Conservation (phyloP, 805 yeast genomes). For the Starmerella kuoi region DNA sequence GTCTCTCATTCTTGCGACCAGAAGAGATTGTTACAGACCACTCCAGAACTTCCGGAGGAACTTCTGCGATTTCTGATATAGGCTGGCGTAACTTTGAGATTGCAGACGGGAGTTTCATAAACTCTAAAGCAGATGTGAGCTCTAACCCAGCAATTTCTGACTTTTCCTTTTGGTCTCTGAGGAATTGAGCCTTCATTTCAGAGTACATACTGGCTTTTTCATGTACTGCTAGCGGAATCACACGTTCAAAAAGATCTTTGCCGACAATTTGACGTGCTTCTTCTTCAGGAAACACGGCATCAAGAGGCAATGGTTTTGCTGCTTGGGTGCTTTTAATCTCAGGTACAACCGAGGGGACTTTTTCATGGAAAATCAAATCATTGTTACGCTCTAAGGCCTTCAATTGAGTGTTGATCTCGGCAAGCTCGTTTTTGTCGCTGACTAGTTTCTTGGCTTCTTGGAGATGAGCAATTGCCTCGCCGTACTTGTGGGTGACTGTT, state of each 20-base stretch:
- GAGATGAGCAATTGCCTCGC: conserved; percentile 62
- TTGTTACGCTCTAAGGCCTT: conserved; percentile 57
- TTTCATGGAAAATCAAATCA: conserved; percentile 76
- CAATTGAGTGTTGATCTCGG: conserved; percentile 23
- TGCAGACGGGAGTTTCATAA: conserved; percentile 50
- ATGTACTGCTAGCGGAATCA: conserved; percentile 76
- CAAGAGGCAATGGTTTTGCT: conserved; percentile 44
- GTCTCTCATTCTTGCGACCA: not conserved
- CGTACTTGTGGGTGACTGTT: conserved; percentile 49
- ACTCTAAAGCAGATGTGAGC: conserved; percentile 65
- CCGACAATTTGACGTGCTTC: conserved; percentile 34
- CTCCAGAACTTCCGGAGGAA: conserved; percentile 33
- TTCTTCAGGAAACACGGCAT: conserved; percentile 31
- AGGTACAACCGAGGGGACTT: conserved; percentile 54
- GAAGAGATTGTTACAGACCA: conserved; percentile 28
- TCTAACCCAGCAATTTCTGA: conserved; percentile 72
- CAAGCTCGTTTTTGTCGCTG: conserved; percentile 17
- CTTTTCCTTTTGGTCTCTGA: conserved; percentile 62
- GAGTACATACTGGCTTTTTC: conserved; percentile 79
- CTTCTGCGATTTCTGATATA: conserved; percentile 11
- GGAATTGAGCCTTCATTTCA: conserved; percentile 69
- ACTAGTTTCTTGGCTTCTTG: conserved; percentile 33
- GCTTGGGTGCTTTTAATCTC: conserved; percentile 60
- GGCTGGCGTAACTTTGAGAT: conserved; percentile 21
- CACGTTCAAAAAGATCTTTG: conserved; percentile 56